Evolutionary conservation across 1,139 yeast genomes (phyloP), one percentile per base, ranked within the genome.

Genomic region (Nakaseomyces kungkrabaensis): DNA sequence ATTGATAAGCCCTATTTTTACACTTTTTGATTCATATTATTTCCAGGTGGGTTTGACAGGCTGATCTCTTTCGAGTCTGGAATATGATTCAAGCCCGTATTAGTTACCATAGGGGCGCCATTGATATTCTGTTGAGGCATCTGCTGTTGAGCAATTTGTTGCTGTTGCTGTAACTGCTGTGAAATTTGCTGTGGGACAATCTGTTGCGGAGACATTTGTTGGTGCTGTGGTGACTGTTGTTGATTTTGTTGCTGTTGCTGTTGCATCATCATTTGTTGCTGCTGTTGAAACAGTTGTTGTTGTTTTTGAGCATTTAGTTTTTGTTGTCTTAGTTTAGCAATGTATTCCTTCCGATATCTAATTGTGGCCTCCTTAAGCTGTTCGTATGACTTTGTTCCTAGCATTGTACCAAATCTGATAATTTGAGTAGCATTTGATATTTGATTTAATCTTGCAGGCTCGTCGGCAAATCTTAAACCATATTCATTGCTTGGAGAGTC

Each of bases 381-480:
- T 68, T 85, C 97, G 62, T 85, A 86, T 0, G 96, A 83, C 66
- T 90, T 90, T 4, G 94, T 81, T 46, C 89, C 73, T 43, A 90
- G 69, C 96, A 89, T 88, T 4, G 95, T 81, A 5, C 97, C 96
- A 67, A 90, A 89, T 54, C 97, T 74, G 37, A 90, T 86, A 0
- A 86, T 82, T 68, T 89, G 97, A 0, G 97, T 89, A 50, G 83
- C 94, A 51, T 84, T 85, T 24, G 90, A 80, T 47, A 89, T 87
- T 55, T 86, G 85, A 61, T 89, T 90, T 59, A 89, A 73, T 51
- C 79, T 75, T 0, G 90, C 76, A 1, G 85, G 85, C 54, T 77
- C 82, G 50, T 73, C 70, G 54, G 84, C 76, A 55, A 83, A 77
- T 48, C 83, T 83, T 29, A 71, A 59, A 37, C 81, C 83, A 53